Evolutionary conservation across 1,284 basidiomycete species (phyloP), one percentile per base, ranked within the genome.

Genomic region (Cryptococcus sp.): DNA sequence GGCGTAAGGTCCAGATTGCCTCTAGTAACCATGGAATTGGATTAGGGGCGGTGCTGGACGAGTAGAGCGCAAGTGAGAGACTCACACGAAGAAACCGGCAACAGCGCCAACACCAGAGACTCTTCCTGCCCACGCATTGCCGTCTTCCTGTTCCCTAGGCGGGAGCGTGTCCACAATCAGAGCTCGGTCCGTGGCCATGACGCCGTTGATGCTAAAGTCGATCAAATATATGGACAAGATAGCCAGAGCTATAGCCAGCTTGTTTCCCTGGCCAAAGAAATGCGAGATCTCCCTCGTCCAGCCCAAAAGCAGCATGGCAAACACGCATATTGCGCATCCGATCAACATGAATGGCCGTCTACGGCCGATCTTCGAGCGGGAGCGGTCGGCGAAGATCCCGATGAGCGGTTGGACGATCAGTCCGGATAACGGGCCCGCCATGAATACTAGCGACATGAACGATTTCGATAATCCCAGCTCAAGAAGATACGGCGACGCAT

Each of bases 71-170:
- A 42, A 1, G 19, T 19, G 45, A 41, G 17, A 16, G 22, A 83
- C 89, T 67, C 67, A 92, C 91, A 90, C 82, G 70, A 90, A 93
- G 77, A 93, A 93, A 0, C 91, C 92, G 4, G 87, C 81, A 1
- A 93, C 88, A 60, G 88, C 87, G 7, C 91, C 92, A 40, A 91
- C 71, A 0, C 89, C 89, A 51, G 88, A 81, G 88, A 97, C 92
- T 22, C 90, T 83, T 0, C 91, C 91, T 1, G 91, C 93, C 94
- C 95, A 99, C 0, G 94, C 95, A 74, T 94, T 97, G 0, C 89
- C 94, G 20, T 85, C 82, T 8, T 92, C 87, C 75, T 98, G 95
- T 50, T 87, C 82, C 0, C 83, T 77, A 0, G 88, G 82, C 5
- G 82, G 77, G 0, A 84, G 69, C 3, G 82, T 80, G 68, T 85